Conservation (phyloP, 2,329 filamentous ascomycete genomes). For the Trichoderma sp. region DNA sequence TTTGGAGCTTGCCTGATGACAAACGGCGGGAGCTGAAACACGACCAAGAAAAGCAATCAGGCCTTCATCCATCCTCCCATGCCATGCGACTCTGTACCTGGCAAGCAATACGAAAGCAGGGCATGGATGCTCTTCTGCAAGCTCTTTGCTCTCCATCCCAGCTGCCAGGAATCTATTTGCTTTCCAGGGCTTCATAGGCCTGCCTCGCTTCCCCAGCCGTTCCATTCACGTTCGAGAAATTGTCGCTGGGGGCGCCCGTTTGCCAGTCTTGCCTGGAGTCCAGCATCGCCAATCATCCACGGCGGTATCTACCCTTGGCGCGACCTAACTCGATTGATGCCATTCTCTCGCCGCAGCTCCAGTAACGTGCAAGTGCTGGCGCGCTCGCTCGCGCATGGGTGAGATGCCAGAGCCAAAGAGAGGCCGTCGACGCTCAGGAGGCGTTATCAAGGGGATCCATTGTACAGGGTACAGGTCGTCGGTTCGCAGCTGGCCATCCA, state of each 20-base stretch:
- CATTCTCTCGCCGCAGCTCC: background rate
- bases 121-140: background rate
- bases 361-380: background rate
- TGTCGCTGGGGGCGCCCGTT: background rate
- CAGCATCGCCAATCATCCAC: background rate
- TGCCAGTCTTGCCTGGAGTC: background rate
- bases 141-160: background rate
- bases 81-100: background rate
- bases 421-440: slow-evolving; percentile 12
- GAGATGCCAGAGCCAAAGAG: background rate
- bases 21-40: background rate
- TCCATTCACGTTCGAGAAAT: slow-evolving; percentile 14
- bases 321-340: background rate
- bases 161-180: background rate
- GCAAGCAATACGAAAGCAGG: background rate
- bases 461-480: background rate
- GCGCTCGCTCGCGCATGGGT: background rate
- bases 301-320: background rate
- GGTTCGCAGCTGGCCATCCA: background rate
- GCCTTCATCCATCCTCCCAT: background rate
- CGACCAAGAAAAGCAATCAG: background rate
- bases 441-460: background rate
- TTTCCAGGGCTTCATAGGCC: background rate
- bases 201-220: background rate
- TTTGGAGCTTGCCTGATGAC: background rate